Conservation (phyloP, 2,329 filamentous ascomycete species). For the Colletotrichum viniferum region DNA sequence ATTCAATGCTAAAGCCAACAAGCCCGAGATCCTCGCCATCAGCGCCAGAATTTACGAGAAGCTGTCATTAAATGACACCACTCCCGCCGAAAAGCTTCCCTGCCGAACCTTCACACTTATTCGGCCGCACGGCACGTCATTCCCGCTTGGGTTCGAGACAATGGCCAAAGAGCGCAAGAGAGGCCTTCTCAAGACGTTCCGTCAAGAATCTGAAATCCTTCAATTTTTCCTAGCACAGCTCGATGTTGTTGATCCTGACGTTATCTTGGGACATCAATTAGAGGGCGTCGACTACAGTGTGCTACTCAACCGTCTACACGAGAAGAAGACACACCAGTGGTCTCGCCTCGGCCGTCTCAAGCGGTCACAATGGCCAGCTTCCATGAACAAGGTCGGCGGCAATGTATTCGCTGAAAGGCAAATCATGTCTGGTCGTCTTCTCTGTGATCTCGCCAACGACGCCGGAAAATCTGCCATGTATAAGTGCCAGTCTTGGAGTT, state of each 20-base stretch:
- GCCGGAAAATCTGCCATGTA: conserved; percentile 96
- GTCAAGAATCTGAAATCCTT: conserved; percentile 83
- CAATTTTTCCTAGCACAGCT: conserved; percentile 90
- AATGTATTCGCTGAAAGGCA: conserved; percentile 95
- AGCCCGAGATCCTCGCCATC: conserved; percentile 91
- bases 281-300: conserved; percentile 97
- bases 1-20: conserved; percentile 91
- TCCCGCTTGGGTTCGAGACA: conserved; percentile 86
- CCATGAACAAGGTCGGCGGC: conserved; percentile 82
- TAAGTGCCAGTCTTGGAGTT: conserved; percentile 96
- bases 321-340: conserved; percentile 93
- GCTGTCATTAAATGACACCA: conserved; percentile 84
- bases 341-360: conserved; percentile 89
- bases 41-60: conserved; percentile 94
- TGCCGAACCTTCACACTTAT: conserved; percentile 92
- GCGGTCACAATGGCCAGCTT: conserved; percentile 83
- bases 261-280: conserved; percentile 92
- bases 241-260: conserved; percentile 88
- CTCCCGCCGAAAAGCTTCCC: conserved; percentile 84
- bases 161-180: conserved; percentile 73
- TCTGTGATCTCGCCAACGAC: conserved; percentile 95
- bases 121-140: conserved; percentile 72
- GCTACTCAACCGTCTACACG: conserved; percentile 81
- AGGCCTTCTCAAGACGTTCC: conserved; percentile 80
- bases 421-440: conserved; percentile 82